Conservation (phyloP, 163 green algal genomes). For the Chlorella variabilis region DNA sequence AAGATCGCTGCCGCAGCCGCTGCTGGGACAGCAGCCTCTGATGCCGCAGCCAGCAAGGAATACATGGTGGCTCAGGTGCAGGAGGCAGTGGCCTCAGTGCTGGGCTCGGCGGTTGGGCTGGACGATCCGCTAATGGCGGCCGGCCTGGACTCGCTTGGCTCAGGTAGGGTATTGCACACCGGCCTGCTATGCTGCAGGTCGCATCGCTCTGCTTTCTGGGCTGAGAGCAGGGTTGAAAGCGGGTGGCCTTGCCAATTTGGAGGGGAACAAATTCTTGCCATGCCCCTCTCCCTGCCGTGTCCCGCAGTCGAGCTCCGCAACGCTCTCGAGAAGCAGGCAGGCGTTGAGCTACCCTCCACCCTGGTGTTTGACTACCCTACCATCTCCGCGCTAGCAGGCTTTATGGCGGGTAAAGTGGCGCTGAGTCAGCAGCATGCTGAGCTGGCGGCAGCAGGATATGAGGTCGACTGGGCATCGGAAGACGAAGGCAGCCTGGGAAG, state of each 20-base stretch:
- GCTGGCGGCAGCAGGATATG: conserved; percentile 60
- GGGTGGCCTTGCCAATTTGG: too few relatives aligned
- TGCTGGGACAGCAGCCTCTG: neutral
- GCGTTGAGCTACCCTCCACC: conserved; percentile 66
- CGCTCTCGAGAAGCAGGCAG: conserved; percentile 58
- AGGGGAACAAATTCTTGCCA: too few relatives aligned
- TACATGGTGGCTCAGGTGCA: conserved; percentile 38
- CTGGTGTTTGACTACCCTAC: conserved; percentile 81
- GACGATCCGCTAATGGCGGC: conserved; percentile 69
- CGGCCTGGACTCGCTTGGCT: conserved; percentile 81
- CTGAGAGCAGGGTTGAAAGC: too few relatives aligned
- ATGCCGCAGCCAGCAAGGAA: neutral
- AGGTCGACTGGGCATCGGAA: neutral
- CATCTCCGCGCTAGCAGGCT: conserved; percentile 35
- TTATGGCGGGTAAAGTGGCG: conserved; percentile 23
- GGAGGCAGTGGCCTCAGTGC: conserved; percentile 41
- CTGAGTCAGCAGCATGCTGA: conserved; percentile 37
- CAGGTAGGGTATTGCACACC: conserved; percentile 16
- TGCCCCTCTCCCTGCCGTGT: too few relatives aligned
- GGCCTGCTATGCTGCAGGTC: neutral
- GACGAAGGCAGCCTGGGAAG: conserved; percentile 68
- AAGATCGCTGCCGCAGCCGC: neutral
- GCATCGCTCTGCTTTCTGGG: too few relatives aligned
- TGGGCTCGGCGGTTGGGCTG: conserved; percentile 37
- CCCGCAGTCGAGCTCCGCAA: conserved; percentile 75